Evolutionary conservation across 176 grass and related monocot genomes (phyloP), one percentile per base, ranked within the genome.

Genomic region (Musa troglodytarum): DNA sequence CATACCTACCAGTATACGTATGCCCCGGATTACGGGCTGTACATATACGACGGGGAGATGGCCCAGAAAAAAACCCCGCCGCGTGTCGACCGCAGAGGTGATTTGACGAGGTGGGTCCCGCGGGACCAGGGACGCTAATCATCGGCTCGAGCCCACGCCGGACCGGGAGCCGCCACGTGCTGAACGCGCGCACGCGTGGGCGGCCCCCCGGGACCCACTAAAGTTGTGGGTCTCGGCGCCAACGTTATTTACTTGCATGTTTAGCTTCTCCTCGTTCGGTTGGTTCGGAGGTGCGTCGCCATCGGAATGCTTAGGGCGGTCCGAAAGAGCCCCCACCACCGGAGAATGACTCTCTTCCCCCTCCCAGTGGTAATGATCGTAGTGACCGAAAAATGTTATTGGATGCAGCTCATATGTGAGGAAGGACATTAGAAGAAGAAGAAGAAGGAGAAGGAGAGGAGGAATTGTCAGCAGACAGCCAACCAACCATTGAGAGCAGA

Each of bases 231-330:
- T 43, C 34, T 43, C 34, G 6, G 34, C 34, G 34, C 4, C 34
- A 43, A 43, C 34, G 34, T 43, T 43, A 43, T 43, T 43, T 43
- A 43, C 34, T 43, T 43, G 4, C 34, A 34, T 34, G 34, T 34
- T 34, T 34, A 81, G 86, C 66, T 1, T 25, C 57, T n/a, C 63
- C 4, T 10, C 26, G 11, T n/a, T 26, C 80, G 78, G 52, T 77
- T 63, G 49, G 50, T 79, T 81, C 79, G 84, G 89, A 83, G 92
- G 76, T 86, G 56, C 69, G 89, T 89, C 92, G 52, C 68, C 59
- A 58, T 87, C 82, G 0, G 79, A 91, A 84, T 81, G 88, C 82
- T 89, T 85, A 9, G 88, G 82, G 86, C 85, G 76, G 85, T 89
- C 73, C 64, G 77, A 61, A 81, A 74, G 28, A 75, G 79, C 52